Percentiles rank a stretch among this genome's conserved stretches.
Conservation (phyloP, 208 protist species). For the Leishmania guyanensis region DNA sequence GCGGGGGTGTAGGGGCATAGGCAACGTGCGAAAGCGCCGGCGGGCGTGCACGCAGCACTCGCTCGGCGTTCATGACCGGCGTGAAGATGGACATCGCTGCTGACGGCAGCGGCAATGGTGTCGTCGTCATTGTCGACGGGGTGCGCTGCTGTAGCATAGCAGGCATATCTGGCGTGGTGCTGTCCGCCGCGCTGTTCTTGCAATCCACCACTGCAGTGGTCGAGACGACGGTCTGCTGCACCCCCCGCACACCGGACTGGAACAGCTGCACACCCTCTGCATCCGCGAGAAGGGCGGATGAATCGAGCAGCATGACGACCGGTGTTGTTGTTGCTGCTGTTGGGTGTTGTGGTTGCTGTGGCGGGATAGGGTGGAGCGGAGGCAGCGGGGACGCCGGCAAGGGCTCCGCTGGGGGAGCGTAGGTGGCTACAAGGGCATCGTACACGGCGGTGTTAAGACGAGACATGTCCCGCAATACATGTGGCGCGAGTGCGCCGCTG, state of each 20-base stretch:
- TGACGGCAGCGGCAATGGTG: not conserved
- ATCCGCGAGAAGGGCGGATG: conserved; percentile 21
- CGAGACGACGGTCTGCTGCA: not conserved
- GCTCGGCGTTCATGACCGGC: conserved; percentile 15
- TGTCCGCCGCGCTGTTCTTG: not conserved
- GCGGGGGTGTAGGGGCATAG: conserved; percentile 10
- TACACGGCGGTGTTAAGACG: conserved; percentile 32
- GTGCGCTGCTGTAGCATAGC: not conserved
- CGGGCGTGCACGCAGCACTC: conserved; percentile 14
- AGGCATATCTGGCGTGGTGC: not conserved
- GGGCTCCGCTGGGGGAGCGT: conserved; percentile 3
- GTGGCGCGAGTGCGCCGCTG: not conserved
- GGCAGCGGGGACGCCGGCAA: not conserved
- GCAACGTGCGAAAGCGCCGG: conserved; percentile 19
- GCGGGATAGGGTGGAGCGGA: not conserved
- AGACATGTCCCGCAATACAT: conserved; percentile 16
- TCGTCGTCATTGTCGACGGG: not conserved
- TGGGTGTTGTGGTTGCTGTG: not conserved
- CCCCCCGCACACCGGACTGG: not conserved
- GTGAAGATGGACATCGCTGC: not conserved
- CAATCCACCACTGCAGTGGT: not conserved
- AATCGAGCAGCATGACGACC: conserved; percentile 22
- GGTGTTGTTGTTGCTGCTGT: not conserved
- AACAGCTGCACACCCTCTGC: not conserved
- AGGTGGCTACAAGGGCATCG: conserved; percentile 18